A percentile compares a stretch with the other conserved stretches of the same genome.
Evolutionary conservation across 2,329 filamentous ascomycete genomes (phyloP).

Genomic region (Endoconidiophora polonica): DNA sequence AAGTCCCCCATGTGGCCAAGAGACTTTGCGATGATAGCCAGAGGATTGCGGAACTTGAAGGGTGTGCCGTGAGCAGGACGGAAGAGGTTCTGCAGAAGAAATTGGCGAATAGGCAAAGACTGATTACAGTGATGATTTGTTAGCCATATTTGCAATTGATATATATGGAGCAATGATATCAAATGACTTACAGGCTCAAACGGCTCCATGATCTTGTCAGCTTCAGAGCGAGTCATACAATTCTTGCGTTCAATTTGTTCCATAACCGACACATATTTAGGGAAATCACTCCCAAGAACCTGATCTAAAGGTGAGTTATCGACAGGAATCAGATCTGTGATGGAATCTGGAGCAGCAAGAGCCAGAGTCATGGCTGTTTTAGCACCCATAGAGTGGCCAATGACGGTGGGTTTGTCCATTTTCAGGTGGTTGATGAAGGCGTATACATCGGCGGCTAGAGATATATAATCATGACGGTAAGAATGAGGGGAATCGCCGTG

Average conservation of each 20-base stretch:
- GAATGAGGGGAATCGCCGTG: slow-evolving; percentile 81
- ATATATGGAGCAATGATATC: not conserved
- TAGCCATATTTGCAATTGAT: not conserved
- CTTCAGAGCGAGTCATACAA: slow-evolving; percentile 55
- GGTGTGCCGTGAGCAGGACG: slow-evolving; percentile 33
- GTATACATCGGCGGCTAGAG: slow-evolving; percentile 71
- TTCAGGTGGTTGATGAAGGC: slow-evolving; percentile 58
- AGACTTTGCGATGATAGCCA: slow-evolving; percentile 49
- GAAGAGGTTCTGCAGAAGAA: slow-evolving; percentile 73
- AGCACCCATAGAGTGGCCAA: slow-evolving; percentile 94
- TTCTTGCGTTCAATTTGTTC: slow-evolving; percentile 54
- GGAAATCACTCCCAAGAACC: slow-evolving; percentile 56
- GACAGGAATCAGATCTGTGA: slow-evolving; percentile 62
- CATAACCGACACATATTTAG: slow-evolving; percentile 72
- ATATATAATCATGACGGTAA: slow-evolving; percentile 57
- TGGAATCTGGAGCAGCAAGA: slow-evolving; percentile 47
- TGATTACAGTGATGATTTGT: slow-evolving; percentile 16
- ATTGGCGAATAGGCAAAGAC: slow-evolving; percentile 67
- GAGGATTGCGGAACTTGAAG: slow-evolving; percentile 63
- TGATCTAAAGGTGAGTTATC: slow-evolving; percentile 87
- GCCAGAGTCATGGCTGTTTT: slow-evolving; percentile 85
- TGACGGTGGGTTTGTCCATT: slow-evolving; percentile 56
- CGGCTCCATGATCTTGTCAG: slow-evolving; percentile 58
- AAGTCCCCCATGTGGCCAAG: slow-evolving; percentile 75
- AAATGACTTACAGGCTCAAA: slow-evolving; percentile 47